Base-by-base conservation (phyloP, 2,329 filamentous ascomycete genomes). In the Metarhizium anisopliae region DNA sequence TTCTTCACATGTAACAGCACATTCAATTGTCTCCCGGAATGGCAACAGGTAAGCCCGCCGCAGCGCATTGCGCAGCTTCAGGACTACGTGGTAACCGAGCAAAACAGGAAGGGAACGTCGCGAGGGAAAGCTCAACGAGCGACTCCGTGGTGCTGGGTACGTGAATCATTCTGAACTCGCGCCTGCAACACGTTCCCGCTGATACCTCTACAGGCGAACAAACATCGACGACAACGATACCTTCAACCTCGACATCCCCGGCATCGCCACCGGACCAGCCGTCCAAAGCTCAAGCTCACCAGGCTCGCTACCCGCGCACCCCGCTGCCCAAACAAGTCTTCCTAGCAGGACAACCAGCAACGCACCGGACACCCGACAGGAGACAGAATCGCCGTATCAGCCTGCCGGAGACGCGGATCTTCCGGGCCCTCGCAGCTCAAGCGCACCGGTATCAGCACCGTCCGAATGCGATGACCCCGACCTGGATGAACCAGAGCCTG, bases 71-170 rank as follows among this genome's bases (percentile, higher is more conserved):
- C 45, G 11, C 7, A 30, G 11, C 45, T 8, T 20, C 42, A n/a
- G 2, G 25, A 30, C 8, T 20, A 32, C 11, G 25, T 18, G 25
- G 11, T 40, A 6, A 16, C 38, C 14, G 38, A 40, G 14, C 38
- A 40, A 40, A 40, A 30, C 30, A 69, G 70, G 67, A 59, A 68
- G 67, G 54, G 67, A 71, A 81, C 78, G 75, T 64, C 81, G 83
- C 61, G 79, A 82, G 62, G 81, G 84, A 66, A 81, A 82, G 64
- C 77, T 85, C 72, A 81, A 82, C 59, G 77, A 84, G 71, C 82
- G 83, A 65, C 79, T 86, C 66, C 82, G 83, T 59, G 83, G 83
- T 59, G 82, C 83, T 47, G 80, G 82, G 82, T 84, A 74, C 61
- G 79, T 67, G 13, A 32, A 2, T 14, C 10, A 35, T 2, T 18